Conservation (phyloP, 106 monocot genomes). For the Dioscorea dumetorum region DNA sequence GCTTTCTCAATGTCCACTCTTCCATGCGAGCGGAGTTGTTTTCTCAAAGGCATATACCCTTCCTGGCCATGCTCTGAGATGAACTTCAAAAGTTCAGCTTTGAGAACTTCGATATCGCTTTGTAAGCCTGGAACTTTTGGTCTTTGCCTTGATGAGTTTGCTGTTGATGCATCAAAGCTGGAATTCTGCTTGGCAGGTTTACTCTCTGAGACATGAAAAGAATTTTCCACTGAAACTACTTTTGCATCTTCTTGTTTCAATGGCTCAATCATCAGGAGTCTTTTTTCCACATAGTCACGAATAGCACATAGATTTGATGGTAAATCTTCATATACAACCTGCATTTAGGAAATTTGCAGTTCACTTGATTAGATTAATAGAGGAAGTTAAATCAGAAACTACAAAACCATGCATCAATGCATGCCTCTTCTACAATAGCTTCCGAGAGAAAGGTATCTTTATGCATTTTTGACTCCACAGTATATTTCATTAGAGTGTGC, state of each 20-base stretch:
- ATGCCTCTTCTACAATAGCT: constrained; percentile 89
- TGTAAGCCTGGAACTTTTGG: constrained; percentile 85
- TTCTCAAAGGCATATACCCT: constrained; percentile 99
- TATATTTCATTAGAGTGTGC: constrained; percentile 83
- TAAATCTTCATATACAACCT: constrained; percentile 95
- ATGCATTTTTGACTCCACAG: constrained; percentile 84
- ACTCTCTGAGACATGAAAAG: constrained; percentile 2
- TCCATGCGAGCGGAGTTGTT: constrained; percentile 80
- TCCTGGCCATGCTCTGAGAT: constrained; percentile 72
- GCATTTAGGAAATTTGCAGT: constrained; percentile 13
- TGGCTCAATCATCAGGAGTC: constrained; percentile 5
- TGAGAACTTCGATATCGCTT: constrained; percentile 75
- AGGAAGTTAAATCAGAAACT: neutral
- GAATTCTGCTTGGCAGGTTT: constrained; percentile 11
- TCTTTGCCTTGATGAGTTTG: constrained; percentile 35
- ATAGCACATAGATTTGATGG: constrained; percentile 95
- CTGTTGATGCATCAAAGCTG: constrained; percentile 7
- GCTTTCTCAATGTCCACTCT: constrained; percentile 98
- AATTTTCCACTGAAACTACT: neutral
- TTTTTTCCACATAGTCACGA: constrained; percentile 76
- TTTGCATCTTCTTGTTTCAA: neutral
- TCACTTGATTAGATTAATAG: neutral
- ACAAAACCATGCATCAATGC: neutral
- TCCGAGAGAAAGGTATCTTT: constrained; percentile 89
- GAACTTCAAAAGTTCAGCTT: constrained; percentile 60